phyloP scores from a whole-genome alignment of 306 rosid genomes.

The Abrus precatorius region DNA sequence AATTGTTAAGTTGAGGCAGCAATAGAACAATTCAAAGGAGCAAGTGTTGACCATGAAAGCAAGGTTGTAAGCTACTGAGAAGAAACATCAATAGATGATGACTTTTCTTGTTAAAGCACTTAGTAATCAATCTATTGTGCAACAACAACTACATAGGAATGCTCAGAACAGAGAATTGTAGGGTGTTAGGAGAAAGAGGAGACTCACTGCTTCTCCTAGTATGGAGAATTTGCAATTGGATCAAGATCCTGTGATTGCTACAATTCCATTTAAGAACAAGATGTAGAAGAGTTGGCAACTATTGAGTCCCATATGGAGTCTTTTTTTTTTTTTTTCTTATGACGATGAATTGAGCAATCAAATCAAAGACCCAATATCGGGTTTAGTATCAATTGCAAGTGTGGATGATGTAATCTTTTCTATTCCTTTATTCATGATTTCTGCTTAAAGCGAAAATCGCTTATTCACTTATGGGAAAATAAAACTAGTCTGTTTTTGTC shows the following conservation, averaged over 20 bases:
- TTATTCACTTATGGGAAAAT: too few relatives aligned
- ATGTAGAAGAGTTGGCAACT: slow-evolving; percentile 43
- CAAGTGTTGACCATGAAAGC: slow-evolving; percentile 64
- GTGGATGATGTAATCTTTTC: slow-evolving; percentile 44
- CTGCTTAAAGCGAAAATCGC: too few relatives aligned
- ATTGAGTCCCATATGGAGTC: slow-evolving; percentile 72
- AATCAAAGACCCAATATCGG: slow-evolving; percentile 45
- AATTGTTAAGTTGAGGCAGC: slow-evolving; percentile 74
- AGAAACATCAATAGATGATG: slow-evolving; percentile 77
- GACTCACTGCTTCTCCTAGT: slow-evolving; percentile 66
- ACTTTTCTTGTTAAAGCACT: slow-evolving; percentile 79
- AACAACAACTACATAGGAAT: slow-evolving; percentile 53
- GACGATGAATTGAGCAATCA: slow-evolving; percentile 66
- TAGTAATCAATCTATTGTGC: slow-evolving; percentile 61
- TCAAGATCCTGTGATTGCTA: slow-evolving; percentile 45
- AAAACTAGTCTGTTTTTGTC: too few relatives aligned
- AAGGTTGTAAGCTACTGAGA: slow-evolving; percentile 71
- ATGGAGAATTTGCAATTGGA: slow-evolving; percentile 61
- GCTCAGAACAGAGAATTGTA: slow-evolving; percentile 52
- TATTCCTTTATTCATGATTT: too few relatives aligned
- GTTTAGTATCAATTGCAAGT: slow-evolving; percentile 39
- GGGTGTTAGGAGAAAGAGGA: slow-evolving; percentile 69
- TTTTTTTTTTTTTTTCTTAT: slow-evolving; percentile 57
- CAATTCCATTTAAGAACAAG: slow-evolving; percentile 51
- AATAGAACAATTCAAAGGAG: slow-evolving; percentile 70